Evolutionary conservation across 73 alveolate species (phyloP).

Genomic region (Tetrahymena borealis): DNA sequence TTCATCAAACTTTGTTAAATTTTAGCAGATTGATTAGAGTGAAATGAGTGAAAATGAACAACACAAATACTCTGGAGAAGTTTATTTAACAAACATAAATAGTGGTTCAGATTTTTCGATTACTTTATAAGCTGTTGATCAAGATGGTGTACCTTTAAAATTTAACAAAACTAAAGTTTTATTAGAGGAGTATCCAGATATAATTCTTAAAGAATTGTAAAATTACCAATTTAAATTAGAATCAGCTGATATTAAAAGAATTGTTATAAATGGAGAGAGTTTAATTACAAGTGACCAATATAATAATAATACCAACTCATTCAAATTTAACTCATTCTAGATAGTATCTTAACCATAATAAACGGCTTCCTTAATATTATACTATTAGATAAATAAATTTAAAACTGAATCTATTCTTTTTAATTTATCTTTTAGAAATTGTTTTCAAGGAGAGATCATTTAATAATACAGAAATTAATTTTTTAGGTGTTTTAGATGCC

Average conservation of each 20-base stretch:
- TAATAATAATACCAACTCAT: neutral
- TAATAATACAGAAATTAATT: neutral
- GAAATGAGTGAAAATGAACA: no score
- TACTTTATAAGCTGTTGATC: no score
- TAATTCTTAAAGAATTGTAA: neutral
- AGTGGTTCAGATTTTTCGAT: no score
- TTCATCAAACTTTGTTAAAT: no score
- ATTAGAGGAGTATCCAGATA: neutral
- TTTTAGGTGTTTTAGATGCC: neutral
- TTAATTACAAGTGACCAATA: neutral
- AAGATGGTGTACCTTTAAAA: no score
- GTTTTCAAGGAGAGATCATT: neutral
- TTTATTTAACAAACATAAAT: no score
- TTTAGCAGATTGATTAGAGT: no score
- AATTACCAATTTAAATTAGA: neutral
- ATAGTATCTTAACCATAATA: neutral
- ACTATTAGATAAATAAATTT: neutral
- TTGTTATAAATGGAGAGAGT: neutral
- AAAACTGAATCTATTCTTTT: neutral
- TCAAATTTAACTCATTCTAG: neutral
- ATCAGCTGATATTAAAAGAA: neutral
- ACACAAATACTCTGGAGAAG: no score
- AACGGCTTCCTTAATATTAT: neutral
- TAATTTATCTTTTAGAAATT: neutral
- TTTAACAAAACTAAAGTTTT: no score